Evolutionary conservation across 805 yeast genomes (phyloP).

Genomic region (Myxozyma mucilagina): DNA sequence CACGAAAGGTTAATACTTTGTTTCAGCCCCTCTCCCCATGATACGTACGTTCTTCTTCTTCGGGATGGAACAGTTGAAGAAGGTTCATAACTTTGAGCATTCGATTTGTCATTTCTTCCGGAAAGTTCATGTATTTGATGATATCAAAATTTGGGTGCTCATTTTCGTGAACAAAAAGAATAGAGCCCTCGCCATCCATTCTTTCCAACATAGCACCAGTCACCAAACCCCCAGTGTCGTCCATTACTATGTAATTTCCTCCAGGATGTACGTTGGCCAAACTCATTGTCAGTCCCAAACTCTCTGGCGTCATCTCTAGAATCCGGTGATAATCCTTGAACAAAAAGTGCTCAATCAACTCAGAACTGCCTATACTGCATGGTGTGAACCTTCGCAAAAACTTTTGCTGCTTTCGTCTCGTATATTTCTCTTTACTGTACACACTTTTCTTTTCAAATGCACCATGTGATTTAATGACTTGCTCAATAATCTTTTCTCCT

Average conservation of each 20-base stretch:
- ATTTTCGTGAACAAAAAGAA: constrained; percentile 81
- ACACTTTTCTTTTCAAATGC: constrained; percentile 86
- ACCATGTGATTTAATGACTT: constrained; percentile 78
- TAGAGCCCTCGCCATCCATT: constrained; percentile 60
- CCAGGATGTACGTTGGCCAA: constrained; percentile 85
- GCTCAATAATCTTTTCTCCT: constrained; percentile 77
- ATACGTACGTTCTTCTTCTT: constrained; percentile 52
- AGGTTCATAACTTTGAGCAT: constrained; percentile 72
- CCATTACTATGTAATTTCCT: constrained; percentile 82
- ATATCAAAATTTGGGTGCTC: constrained; percentile 86
- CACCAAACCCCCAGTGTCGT: constrained; percentile 93
- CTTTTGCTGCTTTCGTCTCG: constrained; percentile 88
- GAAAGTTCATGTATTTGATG: constrained; percentile 59
- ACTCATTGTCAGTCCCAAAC: constrained; percentile 73
- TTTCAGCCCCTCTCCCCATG: not conserved
- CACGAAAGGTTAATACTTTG: not conserved
- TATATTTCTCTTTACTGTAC: constrained; percentile 87
- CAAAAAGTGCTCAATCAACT: constrained; percentile 67
- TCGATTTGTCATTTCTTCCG: constrained; percentile 51
- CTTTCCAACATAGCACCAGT: constrained; percentile 85
- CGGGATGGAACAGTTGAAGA: constrained; percentile 82
- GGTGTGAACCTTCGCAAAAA: constrained; percentile 83
- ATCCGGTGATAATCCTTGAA: constrained; percentile 75
- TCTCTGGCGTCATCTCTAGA: constrained; percentile 81
- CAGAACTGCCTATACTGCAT: constrained; percentile 69